These are phyloP conservation scores for Opeltia flavorubescens DNA, from an alignment of 495 filamentous ascomycete species.

Conservation along the genomic window DNA sequence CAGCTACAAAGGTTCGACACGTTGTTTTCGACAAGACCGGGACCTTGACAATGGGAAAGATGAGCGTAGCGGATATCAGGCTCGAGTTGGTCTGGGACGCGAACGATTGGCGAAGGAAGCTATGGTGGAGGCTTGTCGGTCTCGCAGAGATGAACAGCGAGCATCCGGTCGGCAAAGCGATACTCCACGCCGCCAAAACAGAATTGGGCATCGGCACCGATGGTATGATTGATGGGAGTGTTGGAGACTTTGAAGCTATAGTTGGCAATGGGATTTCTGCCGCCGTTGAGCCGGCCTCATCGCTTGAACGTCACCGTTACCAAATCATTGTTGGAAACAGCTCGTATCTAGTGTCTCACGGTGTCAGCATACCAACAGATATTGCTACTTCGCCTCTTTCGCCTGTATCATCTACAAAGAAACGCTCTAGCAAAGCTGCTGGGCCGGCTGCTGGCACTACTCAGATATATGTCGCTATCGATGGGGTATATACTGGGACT, in stretches of 20 bases:
- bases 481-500: slow-evolving; percentile 61
- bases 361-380: slow-evolving; percentile 44
- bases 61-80: slow-evolving; percentile 67
- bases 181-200: slow-evolving; percentile 55
- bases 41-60: slow-evolving; percentile 85
- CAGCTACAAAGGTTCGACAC: slow-evolving; percentile 77
- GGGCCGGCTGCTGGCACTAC: slow-evolving; percentile 49
- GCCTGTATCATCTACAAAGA: slow-evolving; percentile 10
- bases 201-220: slow-evolving; percentile 60
- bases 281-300: slow-evolving; percentile 58
- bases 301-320: slow-evolving; percentile 51
- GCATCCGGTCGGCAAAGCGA: slow-evolving; percentile 84
- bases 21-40: slow-evolving; percentile 99
- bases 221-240: slow-evolving; percentile 60
- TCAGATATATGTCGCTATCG: slow-evolving; percentile 81
- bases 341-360: slow-evolving; percentile 54
- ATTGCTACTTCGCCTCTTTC: slow-evolving; percentile 11
- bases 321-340: slow-evolving; percentile 73
- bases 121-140: slow-evolving; percentile 94
- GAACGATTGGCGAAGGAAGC: slow-evolving; percentile 48
- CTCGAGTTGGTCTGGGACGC: slow-evolving; percentile 54
- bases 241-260: slow-evolving; percentile 70
- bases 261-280: slow-evolving; percentile 82
- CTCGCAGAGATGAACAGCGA: slow-evolving; percentile 88
- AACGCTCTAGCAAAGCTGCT: slow-evolving; percentile 21